Evolutionary conservation across 2,329 filamentous ascomycete genomes (phyloP).

Genomic region (Colletotrichum sp.): DNA sequence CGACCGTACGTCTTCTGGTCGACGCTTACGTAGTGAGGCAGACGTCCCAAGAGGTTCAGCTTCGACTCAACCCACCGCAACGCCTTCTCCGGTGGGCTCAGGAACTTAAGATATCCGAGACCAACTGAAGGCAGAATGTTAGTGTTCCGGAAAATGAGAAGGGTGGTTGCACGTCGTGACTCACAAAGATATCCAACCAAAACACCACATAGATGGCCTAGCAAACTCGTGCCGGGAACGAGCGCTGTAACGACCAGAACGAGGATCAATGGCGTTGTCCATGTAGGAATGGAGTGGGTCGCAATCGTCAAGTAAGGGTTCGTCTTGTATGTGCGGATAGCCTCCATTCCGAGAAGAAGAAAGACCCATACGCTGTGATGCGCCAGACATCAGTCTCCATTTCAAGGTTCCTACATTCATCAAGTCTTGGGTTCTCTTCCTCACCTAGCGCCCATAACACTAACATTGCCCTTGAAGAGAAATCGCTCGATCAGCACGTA

Average conservation of each 20-base stretch:
- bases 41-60: slow-evolving; percentile 79
- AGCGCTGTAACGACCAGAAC: slow-evolving; percentile 78
- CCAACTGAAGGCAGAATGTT: slow-evolving; percentile 61
- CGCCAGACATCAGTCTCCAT: background rate
- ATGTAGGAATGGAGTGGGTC: slow-evolving; percentile 80
- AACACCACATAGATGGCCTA: slow-evolving; percentile 88
- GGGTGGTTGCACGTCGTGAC: slow-evolving; percentile 17
- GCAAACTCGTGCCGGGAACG: slow-evolving; percentile 79
- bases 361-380: slow-evolving; percentile 84
- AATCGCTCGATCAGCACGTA: slow-evolving; percentile 82
- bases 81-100: slow-evolving; percentile 88
- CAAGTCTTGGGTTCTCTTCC: slow-evolving; percentile 22
- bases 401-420: background rate
- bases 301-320: slow-evolving; percentile 78
- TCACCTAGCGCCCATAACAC: slow-evolving; percentile 84
- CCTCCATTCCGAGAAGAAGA: slow-evolving; percentile 82
- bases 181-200: slow-evolving; percentile 84
- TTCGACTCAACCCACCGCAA: slow-evolving; percentile 89
- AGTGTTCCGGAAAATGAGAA: background rate
- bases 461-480: slow-evolving; percentile 73
- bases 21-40: slow-evolving; percentile 92
- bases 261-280: slow-evolving; percentile 84
- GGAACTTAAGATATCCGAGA: slow-evolving; percentile 85
- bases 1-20: slow-evolving; percentile 96
- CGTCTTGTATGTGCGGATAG: slow-evolving; percentile 81